Evolutionary conservation across 2,329 filamentous ascomycete genomes (phyloP).

Genomic region (Penicillium freii): DNA sequence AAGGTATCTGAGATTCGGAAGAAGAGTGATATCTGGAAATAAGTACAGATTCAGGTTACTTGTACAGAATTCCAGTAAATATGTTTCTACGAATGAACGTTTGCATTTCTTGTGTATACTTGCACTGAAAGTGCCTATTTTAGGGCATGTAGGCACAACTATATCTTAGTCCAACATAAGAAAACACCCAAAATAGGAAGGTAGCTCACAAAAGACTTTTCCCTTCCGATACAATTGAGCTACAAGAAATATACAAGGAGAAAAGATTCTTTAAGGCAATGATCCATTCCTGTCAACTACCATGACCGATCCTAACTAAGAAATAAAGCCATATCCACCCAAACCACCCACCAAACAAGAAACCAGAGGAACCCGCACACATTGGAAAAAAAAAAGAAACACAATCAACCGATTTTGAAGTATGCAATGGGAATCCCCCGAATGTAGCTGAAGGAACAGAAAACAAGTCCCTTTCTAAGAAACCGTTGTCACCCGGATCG

Average conservation of each 20-base stretch:
- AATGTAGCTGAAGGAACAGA: conserved; percentile 5
- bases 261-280: not conserved
- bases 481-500: conserved; percentile 2
- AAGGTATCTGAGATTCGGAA: conserved; percentile 29
- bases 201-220: not conserved
- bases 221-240: no score
- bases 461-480: not conserved
- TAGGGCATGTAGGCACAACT: no score
- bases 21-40: conserved; percentile 21
- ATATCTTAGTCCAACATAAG: not conserved
- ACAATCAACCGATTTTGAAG: not conserved
- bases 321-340: not conserved
- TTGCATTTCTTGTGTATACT: not conserved
- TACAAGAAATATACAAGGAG: not conserved
- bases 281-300: conserved; percentile 6
- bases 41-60: not conserved
- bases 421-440: not conserved
- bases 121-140: not conserved
- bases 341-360: conserved; percentile 1
- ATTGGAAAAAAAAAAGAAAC: not conserved
- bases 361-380: not conserved
- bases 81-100: not conserved
- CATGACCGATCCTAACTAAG: conserved; percentile 4
- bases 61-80: conserved; percentile 1
- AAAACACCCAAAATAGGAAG: not conserved